A percentile compares a stretch with the other conserved stretches of the same genome.
phyloP scores from a whole-genome alignment of 257 asterid genomes.

The Nicotiana paniculata region DNA sequence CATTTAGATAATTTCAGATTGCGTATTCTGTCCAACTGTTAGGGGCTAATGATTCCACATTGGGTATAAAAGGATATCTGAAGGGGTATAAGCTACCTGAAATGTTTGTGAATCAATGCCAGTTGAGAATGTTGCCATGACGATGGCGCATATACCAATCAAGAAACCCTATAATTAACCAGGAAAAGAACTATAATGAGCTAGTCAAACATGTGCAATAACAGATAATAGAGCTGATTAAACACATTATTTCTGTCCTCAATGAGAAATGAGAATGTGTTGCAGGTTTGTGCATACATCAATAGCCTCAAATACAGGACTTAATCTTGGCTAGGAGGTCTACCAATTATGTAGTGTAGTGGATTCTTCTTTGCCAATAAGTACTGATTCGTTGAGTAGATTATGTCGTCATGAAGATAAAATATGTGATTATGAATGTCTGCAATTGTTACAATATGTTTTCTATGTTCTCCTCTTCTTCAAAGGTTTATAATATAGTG shows the following conservation, averaged over 20 bases:
- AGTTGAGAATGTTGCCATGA: slow-evolving; percentile 86
- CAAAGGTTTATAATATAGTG: neutral
- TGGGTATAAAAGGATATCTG: neutral
- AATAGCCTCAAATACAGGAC: too few species aligned
- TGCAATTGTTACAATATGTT: neutral
- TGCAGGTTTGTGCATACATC: neutral
- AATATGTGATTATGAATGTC: too few species aligned
- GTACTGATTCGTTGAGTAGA: too few species aligned
- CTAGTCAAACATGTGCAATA: neutral
- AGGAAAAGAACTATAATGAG: neutral
- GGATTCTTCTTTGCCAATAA: too few species aligned
- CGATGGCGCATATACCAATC: slow-evolving; percentile 74
- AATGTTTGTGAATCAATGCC: slow-evolving; percentile 90
- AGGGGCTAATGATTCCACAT: neutral
- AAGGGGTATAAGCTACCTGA: slow-evolving; percentile 43
- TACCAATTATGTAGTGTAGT: too few species aligned
- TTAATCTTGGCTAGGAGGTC: too few species aligned
- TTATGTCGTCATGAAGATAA: too few species aligned
- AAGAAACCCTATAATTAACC: slow-evolving; percentile 50
- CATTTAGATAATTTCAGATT: neutral
- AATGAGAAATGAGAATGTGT: neutral
- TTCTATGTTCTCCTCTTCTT: neutral
- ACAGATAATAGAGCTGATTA: neutral
- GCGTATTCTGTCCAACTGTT: neutral
- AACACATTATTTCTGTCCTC: neutral